Base-by-base conservation (phyloP, 2,329 filamentous ascomycete genomes). In the Ophiostoma quercus region DNA sequence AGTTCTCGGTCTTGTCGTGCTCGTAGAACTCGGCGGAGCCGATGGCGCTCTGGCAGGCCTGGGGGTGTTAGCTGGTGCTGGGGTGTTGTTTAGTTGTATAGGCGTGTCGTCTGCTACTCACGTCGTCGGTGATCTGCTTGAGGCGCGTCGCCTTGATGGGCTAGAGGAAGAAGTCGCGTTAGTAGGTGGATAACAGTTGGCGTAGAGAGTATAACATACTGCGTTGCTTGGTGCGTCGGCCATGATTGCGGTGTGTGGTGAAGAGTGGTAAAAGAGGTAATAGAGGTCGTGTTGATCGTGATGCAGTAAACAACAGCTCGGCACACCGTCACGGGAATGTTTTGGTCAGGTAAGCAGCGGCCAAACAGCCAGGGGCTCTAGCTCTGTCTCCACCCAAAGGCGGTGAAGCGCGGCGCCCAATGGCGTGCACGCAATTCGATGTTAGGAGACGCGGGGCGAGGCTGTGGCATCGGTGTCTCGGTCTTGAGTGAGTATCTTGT, bases 1-100 rank as follows among this genome's bases (percentile, higher is more conserved):
- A 98, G 75, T 88, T 82, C 78, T 90, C 88, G 47, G 94, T 96
- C 78, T 90, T 90, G 70, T 88, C 81, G 80, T 98, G 95, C 74
- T 96, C 91, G 82, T 99, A 99, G 81, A 86, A 89, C 72, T 92
- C 88, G 71, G 88, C 88, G 73, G 81, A 85, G 73, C 88, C 87
- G 76, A 98, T 87, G 71, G 92, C 90, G 74, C 84, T 85, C 77
- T 91, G 88, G 84, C 94, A 97, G 75, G 92, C 94, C 93, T 97
- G 68, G 71, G 9, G 25, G 0, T 16, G 22, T 1, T n/a, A 51
- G 14, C 65, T 32, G 57, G 70, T 25, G 2, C 39, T 16, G 9
- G 41, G 9, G 16, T 63, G 39, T 41, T 41, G 11, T 3, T 41
- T 51, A 47, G 47, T 51, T 2, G 47, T 51, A 14, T 2, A 3